Evolutionary conservation across 225 moss, liverwort and hornwort species (phyloP).

Genomic region (Neckera pumila): DNA sequence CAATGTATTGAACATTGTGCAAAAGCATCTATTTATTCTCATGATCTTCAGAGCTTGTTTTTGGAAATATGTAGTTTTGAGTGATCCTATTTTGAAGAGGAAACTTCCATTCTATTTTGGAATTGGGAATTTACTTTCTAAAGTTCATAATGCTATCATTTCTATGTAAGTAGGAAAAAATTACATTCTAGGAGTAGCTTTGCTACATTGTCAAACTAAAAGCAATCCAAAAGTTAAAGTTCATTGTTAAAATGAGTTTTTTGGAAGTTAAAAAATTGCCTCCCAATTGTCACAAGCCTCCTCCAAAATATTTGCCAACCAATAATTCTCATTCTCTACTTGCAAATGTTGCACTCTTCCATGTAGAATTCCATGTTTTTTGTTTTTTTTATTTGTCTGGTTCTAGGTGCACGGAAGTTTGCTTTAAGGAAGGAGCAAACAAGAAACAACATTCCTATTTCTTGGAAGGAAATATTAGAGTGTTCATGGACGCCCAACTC

Average conservation of each 20-base stretch:
- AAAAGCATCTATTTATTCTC: neutral
- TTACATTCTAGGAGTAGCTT: neutral
- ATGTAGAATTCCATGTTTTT: neutral
- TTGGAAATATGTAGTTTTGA: neutral
- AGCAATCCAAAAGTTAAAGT: neutral
- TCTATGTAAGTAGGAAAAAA: neutral
- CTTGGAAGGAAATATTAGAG: neutral
- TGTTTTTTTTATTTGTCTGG: too few species aligned
- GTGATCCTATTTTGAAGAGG: neutral
- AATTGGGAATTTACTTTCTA: too few species aligned
- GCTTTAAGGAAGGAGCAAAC: neutral
- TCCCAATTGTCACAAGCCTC: neutral
- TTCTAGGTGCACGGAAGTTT: neutral
- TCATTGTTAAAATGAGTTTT: neutral
- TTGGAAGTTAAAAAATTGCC: fast-evolving
- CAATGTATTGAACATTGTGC: neutral
- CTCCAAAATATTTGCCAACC: neutral
- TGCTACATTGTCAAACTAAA: neutral
- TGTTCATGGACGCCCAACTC: neutral
- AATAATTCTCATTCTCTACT: neutral
- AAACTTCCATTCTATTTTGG: neutral
- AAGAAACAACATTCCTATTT: neutral
- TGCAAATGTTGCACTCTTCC: neutral
- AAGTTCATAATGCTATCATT: neutral
- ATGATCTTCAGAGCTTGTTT: too few species aligned